Conservation (phyloP, 331 rosid species). For the Quercus lobata region DNA sequence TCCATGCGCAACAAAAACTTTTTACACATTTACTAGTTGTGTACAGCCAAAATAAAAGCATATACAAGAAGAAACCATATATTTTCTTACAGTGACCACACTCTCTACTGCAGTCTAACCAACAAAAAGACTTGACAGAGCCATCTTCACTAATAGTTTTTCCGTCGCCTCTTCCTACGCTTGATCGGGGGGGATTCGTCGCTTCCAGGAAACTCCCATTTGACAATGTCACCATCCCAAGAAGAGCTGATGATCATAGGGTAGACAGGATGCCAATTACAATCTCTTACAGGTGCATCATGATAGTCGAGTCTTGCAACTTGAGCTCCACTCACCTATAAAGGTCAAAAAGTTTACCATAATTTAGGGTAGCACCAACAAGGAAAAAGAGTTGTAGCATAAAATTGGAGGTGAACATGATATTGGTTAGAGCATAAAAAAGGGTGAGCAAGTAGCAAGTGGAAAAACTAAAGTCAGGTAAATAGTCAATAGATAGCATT, state of each 20-base stretch:
- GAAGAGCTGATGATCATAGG: conserved; percentile 43
- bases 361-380: background rate
- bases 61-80: conserved; percentile 2
- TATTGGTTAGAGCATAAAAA: background rate
- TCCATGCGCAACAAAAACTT: background rate
- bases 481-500: background rate
- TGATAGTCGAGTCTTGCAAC: conserved; percentile 55
- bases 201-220: conserved; percentile 52
- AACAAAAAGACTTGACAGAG: background rate
- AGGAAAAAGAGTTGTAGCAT: background rate
- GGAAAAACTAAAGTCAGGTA: background rate
- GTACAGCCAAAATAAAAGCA: conserved; percentile 10
- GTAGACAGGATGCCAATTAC: conserved; percentile 52
- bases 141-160: conserved; percentile 20
- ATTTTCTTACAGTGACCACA: background rate
- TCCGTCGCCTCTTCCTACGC: conserved; percentile 20
- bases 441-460: background rate
- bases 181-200: conserved; percentile 13
- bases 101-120: background rate
- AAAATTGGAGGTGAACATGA: background rate
- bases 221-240: conserved; percentile 53
- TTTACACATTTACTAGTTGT: background rate
- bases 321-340: conserved; percentile 49
- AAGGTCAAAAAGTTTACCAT: background rate
- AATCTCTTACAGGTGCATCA: conserved; percentile 45